Conservation (phyloP, 2,329 filamentous ascomycete genomes). For the Fusarium sp. region DNA sequence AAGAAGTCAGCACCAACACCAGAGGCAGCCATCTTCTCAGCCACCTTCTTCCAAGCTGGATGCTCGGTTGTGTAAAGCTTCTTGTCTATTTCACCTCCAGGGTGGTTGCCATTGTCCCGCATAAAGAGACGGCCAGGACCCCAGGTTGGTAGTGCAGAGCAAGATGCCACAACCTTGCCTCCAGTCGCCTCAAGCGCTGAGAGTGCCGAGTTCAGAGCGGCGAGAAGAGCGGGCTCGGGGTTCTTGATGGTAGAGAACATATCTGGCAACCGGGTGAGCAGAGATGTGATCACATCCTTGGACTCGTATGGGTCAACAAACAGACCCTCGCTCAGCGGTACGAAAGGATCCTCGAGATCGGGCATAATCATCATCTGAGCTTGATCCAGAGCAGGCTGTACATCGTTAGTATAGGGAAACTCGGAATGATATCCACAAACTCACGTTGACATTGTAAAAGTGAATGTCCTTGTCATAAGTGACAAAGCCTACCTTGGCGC, state of each 20-base stretch:
- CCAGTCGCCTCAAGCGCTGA: conserved; percentile 88
- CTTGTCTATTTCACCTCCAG: conserved; percentile 89
- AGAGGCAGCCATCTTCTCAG: conserved; percentile 86
- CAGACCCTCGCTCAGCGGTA: conserved; percentile 89
- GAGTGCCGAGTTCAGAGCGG: conserved; percentile 85
- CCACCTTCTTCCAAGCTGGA: conserved; percentile 85
- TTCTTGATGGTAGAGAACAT: conserved; percentile 92
- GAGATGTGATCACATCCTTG: conserved; percentile 85
- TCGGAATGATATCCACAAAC: conserved; percentile 50
- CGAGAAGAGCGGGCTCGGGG: conserved; percentile 88
- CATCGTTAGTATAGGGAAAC: conserved; percentile 31
- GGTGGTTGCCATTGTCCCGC: conserved; percentile 88
- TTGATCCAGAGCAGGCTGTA: conserved; percentile 78
- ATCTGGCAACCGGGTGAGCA: conserved; percentile 84
- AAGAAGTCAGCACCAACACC: conserved; percentile 96
- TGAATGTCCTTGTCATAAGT: conserved; percentile 98
- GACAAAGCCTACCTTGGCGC: conserved; percentile 91
- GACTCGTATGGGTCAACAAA: conserved; percentile 96
- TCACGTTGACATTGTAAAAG: conserved; percentile 93
- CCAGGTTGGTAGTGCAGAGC: conserved; percentile 90
- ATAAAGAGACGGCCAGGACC: conserved; percentile 88
- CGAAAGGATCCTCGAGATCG: conserved; percentile 95
- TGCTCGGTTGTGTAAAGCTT: conserved; percentile 93
- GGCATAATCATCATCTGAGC: conserved; percentile 99
- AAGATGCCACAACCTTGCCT: conserved; percentile 90